phyloP scores from a whole-genome alignment of 805 yeast species.

The Monosporozyma servazzii region DNA sequence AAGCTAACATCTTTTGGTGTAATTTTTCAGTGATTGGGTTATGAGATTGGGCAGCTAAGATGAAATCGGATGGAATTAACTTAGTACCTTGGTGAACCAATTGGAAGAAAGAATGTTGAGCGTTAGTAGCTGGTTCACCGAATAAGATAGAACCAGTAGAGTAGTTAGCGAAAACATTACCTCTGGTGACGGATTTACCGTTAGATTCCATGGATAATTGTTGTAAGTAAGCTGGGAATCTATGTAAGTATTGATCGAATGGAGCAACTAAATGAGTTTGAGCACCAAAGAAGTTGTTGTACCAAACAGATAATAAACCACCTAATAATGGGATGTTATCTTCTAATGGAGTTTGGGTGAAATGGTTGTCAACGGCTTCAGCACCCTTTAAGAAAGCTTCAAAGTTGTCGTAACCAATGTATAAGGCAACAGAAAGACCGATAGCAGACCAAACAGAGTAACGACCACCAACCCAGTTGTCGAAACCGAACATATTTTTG shows the following conservation, averaged over 20 bases:
- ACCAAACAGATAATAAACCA: constrained; percentile 93
- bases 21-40: constrained; percentile 91
- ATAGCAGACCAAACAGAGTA: constrained; percentile 99
- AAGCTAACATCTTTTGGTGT: constrained; percentile 98
- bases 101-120: constrained; percentile 99
- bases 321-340: constrained; percentile 89
- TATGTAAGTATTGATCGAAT: constrained; percentile 95
- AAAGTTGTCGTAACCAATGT: constrained; percentile 92
- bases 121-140: constrained; percentile 98
- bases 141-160: constrained; percentile 92
- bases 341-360: constrained; percentile 72
- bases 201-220: constrained; percentile 98
- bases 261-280: constrained; percentile 98
- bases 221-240: constrained; percentile 99
- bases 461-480: constrained; percentile 99
- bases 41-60: constrained; percentile 94
- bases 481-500: constrained; percentile 96
- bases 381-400: constrained; percentile 92
- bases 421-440: constrained; percentile 90
- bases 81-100: constrained; percentile 98
- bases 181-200: constrained; percentile 95
- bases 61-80: constrained; percentile 93
- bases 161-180: constrained; percentile 82
- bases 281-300: constrained; percentile 95
- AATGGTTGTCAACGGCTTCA: constrained; percentile 92